A percentile compares a stretch with the other conserved stretches of the same genome.
Conservation (phyloP, 75 land plant genomes). For the Pinus albicaulis region DNA sequence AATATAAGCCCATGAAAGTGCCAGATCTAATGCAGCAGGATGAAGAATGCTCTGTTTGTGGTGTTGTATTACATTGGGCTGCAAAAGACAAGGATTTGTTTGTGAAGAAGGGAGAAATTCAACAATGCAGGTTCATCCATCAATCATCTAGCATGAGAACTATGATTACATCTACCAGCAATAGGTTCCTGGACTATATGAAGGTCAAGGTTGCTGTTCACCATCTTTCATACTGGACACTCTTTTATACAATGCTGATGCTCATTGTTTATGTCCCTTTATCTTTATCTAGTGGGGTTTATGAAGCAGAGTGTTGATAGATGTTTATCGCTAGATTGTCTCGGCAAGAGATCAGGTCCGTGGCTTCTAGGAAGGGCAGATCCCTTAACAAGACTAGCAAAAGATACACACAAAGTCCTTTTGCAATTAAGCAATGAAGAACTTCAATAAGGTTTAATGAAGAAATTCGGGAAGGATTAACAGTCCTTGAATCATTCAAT, state of each 20-base stretch:
- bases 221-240: constrained; percentile 67
- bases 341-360: constrained; percentile 40
- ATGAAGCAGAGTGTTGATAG: constrained; percentile 67
- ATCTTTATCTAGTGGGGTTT: constrained; percentile 77
- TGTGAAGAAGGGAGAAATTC: neutral
- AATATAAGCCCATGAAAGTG: neutral
- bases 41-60: neutral
- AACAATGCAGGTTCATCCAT: constrained; percentile 79
- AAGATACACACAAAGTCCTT: constrained; percentile 51
- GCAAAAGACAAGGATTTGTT: neutral
- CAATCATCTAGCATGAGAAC: constrained; percentile 88
- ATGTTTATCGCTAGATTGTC: constrained; percentile 69
- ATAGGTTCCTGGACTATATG: constrained; percentile 78
- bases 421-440: constrained; percentile 36
- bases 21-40: neutral
- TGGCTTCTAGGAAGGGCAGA: constrained; percentile 59
- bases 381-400: constrained; percentile 53
- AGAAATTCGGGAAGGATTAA: constrained; percentile 29
- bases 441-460: too few relatives aligned
- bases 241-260: constrained; percentile 69
- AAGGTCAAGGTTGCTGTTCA: constrained; percentile 86
- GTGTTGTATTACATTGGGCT: neutral
- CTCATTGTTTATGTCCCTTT: constrained; percentile 81
- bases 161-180: constrained; percentile 74
- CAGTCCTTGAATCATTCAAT: constrained; percentile 64